These are phyloP conservation scores for Cyberlindnera mycetangii DNA, from an alignment of 805 yeast genomes.

Conservation along the genomic window DNA sequence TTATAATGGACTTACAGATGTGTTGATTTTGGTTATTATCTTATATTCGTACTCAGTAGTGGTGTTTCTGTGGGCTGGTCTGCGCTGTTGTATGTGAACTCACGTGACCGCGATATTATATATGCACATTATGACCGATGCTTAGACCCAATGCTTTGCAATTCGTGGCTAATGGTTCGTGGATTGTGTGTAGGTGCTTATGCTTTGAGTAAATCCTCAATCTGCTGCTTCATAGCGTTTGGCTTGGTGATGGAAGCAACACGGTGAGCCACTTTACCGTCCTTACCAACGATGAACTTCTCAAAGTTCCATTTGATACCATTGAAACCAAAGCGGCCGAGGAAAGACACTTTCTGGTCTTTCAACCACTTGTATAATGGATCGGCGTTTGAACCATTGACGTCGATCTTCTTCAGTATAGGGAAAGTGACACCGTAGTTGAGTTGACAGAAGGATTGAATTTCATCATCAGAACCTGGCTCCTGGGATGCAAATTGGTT, in stretches of 20 bases:
- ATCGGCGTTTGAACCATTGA: conserved; percentile 79
- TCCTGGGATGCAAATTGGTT: conserved; percentile 86
- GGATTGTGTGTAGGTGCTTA: conserved; percentile 2
- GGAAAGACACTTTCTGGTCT: conserved; percentile 50
- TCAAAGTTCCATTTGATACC: conserved; percentile 81
- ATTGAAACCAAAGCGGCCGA: conserved; percentile 51
- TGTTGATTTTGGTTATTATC: too few species aligned
- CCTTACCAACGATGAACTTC: conserved; percentile 58
- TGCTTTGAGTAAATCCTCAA: conserved; percentile 51
- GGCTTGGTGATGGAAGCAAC: conserved; percentile 72
- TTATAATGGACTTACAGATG: too few species aligned
- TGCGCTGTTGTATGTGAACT: too few species aligned
- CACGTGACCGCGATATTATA: too few species aligned
- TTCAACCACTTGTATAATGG: conserved; percentile 81
- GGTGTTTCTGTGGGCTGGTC: too few species aligned
- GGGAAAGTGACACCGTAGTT: conserved; percentile 95
- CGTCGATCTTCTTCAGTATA: conserved; percentile 79
- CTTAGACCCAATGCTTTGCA: too few species aligned
- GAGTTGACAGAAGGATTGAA: conserved; percentile 67
- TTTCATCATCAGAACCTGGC: conserved; percentile 67
- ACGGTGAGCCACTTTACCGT: conserved; percentile 64
- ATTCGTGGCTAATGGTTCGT: too few species aligned
- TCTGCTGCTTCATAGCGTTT: conserved; percentile 48
- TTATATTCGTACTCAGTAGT: too few species aligned
- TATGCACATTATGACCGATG: too few species aligned